phyloP scores from a whole-genome alignment of 2,329 filamentous ascomycete species.

The Trichoderma sp. region DNA sequence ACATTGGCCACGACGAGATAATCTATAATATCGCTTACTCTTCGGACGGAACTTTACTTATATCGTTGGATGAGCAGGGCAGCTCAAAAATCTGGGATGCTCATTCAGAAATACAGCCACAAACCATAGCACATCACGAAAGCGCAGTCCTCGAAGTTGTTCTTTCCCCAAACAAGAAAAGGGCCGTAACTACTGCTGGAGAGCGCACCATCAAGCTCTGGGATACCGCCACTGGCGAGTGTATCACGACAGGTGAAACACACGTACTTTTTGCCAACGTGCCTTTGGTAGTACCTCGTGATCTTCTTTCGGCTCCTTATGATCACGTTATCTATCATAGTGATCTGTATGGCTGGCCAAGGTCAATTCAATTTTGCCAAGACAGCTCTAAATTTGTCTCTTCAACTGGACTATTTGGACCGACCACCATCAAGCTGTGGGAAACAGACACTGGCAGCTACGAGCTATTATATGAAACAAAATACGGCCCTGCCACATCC shows the following conservation, averaged over 20 bases:
- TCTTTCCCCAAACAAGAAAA: not conserved
- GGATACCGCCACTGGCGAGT: not conserved
- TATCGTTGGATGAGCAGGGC: not conserved
- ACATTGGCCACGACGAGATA: not conserved
- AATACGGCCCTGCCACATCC: rapidly evolving
- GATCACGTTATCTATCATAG: not conserved
- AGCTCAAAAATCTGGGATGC: slow-evolving; percentile 2
- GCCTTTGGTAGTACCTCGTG: not conserved
- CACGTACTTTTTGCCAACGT: not conserved
- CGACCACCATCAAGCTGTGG: too few relatives aligned
- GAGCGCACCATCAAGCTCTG: not conserved
- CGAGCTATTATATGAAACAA: not conserved
- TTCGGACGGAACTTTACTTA: not conserved
- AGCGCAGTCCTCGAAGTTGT: not conserved
- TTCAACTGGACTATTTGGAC: not conserved
- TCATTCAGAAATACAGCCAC: rapidly evolving
- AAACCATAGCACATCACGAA: not conserved
- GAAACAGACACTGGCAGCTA: not conserved
- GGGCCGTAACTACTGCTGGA: not conserved
- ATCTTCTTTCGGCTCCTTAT: not conserved
- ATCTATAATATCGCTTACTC: not conserved
- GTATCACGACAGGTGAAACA: not conserved
- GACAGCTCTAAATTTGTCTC: not conserved
- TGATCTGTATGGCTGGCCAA: not conserved
- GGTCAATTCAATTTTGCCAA: not conserved